A percentile compares a stretch with the other conserved stretches of the same genome.
Conservation (phyloP, 306 rosid species). For the Inga leiocalycina region DNA sequence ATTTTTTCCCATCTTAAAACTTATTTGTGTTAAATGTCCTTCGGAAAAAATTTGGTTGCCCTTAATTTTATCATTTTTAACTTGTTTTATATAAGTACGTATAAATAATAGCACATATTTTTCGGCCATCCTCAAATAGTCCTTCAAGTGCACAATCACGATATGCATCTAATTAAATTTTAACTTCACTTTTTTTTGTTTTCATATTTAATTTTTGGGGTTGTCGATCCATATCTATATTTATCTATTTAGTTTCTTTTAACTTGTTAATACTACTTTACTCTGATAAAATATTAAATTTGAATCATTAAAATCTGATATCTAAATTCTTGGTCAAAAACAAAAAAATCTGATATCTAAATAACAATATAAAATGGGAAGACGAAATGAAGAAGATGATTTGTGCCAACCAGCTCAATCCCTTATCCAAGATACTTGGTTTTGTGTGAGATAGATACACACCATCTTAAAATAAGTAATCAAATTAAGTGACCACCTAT, state of each 20-base stretch:
- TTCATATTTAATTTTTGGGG: neutral
- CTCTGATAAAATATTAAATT: neutral
- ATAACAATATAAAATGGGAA: neutral
- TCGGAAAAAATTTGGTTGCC: no score
- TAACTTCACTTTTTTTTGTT: neutral
- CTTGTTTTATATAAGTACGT: neutral
- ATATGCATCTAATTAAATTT: neutral
- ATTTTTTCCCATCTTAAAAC: no score
- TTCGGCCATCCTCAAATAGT: neutral
- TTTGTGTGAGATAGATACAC: neutral
- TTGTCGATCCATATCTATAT: neutral
- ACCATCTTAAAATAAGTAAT: constrained; percentile 8
- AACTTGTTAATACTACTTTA: neutral
- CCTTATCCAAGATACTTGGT: neutral
- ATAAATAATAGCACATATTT: no score
- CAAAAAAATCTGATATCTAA: neutral
- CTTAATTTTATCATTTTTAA: neutral
- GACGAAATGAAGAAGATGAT: neutral
- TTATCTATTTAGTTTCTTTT: neutral
- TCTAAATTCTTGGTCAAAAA: neutral
- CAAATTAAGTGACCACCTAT: constrained; percentile 10
- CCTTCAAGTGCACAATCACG: neutral
- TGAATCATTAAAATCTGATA: neutral
- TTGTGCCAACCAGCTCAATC: neutral
- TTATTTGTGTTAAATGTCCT: no score